phyloP scores from a whole-genome alignment of 1,284 basidiomycete species.

The Pseudozyma hubeiensis region DNA sequence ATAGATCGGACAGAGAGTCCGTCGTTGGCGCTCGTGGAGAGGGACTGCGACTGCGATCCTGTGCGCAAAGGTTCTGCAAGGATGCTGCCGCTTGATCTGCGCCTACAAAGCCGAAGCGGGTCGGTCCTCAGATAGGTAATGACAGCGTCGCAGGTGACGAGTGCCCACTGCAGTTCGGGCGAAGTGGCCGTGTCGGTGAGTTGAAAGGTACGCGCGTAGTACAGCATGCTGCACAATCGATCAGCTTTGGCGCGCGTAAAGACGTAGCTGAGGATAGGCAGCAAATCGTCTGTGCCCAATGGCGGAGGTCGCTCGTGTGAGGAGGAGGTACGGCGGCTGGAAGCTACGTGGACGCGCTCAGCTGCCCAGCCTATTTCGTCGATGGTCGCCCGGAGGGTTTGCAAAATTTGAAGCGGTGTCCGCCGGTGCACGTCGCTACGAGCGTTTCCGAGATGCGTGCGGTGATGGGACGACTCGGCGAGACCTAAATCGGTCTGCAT shows the following conservation, averaged over 20 bases:
- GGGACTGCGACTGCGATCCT: constrained; percentile 9
- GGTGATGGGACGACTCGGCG: neutral
- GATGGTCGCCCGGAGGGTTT: constrained; percentile 36
- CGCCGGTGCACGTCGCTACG: constrained; percentile 19
- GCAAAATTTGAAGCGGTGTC: constrained; percentile 41
- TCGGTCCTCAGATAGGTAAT: constrained; percentile 38
- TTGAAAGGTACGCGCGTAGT: constrained; percentile 40
- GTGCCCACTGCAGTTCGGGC: constrained; percentile 36
- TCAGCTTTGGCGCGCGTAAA: constrained; percentile 27
- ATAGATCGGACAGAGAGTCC: constrained; percentile 17
- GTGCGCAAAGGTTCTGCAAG: constrained; percentile 2
- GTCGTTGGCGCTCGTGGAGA: constrained; percentile 5
- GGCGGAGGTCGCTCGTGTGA: constrained; percentile 16
- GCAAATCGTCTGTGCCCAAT: constrained; percentile 38
- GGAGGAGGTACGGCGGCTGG: constrained; percentile 4
- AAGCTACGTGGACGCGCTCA: constrained; percentile 12
- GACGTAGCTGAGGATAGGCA: constrained; percentile 42
- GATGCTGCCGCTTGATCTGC: constrained; percentile 21
- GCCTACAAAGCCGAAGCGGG: constrained; percentile 31
- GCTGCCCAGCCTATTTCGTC: constrained; percentile 38
- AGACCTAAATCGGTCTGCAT: constrained; percentile 16
- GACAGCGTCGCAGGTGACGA: constrained; percentile 43
- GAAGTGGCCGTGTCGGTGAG: constrained; percentile 38
- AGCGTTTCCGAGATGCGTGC: neutral
- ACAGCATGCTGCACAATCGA: constrained; percentile 35